These are phyloP conservation scores for Macrocystidia cucumis DNA, from an alignment of 1,284 basidiomycete species.

Conservation along the genomic window DNA sequence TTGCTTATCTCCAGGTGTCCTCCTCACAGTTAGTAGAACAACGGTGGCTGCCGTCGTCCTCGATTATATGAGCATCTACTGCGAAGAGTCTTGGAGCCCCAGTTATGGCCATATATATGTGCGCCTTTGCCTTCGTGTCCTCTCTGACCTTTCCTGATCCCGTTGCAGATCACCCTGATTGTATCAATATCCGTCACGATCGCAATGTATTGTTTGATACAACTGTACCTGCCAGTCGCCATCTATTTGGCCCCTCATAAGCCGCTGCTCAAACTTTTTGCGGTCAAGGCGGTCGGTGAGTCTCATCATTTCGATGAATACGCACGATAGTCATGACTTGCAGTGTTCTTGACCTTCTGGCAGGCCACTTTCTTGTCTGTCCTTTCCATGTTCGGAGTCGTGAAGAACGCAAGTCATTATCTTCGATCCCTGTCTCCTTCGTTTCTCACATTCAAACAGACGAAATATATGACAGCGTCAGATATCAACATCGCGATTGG, in stretches of 20 bases:
- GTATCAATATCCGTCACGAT: slow-evolving; percentile 72
- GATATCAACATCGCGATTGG: slow-evolving; percentile 71
- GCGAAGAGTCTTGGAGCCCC: slow-evolving; percentile 63
- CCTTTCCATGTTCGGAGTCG: slow-evolving; percentile 52
- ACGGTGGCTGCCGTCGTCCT: slow-evolving; percentile 60
- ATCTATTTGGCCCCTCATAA: slow-evolving; percentile 48
- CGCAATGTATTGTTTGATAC: slow-evolving; percentile 78
- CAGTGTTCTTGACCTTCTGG: slow-evolving; percentile 79
- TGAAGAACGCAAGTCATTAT: slow-evolving; percentile 49
- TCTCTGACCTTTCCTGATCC: slow-evolving; percentile 2
- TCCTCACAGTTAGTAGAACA: slow-evolving; percentile 28
- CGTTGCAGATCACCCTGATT: slow-evolving; percentile 44
- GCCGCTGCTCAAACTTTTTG: slow-evolving; percentile 67
- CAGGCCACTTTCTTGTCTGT: slow-evolving; percentile 58
- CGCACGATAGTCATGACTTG: neutral
- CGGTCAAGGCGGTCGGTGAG: slow-evolving; percentile 66
- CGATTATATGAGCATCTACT: slow-evolving; percentile 62
- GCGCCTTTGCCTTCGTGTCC: slow-evolving; percentile 12
- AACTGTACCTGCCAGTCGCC: slow-evolving; percentile 60
- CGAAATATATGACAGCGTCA: slow-evolving; percentile 61
- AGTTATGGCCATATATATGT: slow-evolving; percentile 69
- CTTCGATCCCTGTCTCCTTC: neutral
- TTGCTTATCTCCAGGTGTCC: neutral
- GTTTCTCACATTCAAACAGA: slow-evolving; percentile 25
- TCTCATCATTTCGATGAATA: slow-evolving; percentile 2